phyloP scores from a whole-genome alignment of 768 basidiomycete species.

The Agaricus bisporus region DNA sequence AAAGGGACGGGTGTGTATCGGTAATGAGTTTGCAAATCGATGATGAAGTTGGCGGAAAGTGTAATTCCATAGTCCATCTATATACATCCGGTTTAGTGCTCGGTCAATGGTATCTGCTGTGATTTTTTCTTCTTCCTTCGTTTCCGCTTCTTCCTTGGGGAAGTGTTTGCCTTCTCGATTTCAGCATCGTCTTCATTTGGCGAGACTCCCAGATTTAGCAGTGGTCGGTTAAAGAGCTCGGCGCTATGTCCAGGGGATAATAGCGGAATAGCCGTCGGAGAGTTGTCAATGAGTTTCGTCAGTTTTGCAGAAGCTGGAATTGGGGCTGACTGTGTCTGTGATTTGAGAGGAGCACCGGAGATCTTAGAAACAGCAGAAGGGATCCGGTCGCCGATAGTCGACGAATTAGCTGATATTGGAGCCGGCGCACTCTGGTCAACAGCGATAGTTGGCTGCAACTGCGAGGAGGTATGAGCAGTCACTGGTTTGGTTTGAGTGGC shows the following conservation, averaged over 20 bases:
- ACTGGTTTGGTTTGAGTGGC: neutral
- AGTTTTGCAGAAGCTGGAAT: neutral
- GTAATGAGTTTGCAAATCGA: no score
- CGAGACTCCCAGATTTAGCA: slow-evolving; percentile 53
- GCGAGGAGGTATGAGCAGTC: neutral
- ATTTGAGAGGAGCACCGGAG: neutral
- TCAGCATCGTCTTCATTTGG: slow-evolving; percentile 26
- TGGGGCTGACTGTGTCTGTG: neutral
- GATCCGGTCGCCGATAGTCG: no score
- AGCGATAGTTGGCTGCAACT: neutral
- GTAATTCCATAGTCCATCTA: neutral
- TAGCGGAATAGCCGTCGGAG: slow-evolving; percentile 15
- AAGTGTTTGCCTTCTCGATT: slow-evolving; percentile 18
- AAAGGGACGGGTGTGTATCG: no score
- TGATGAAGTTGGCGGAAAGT: no score
- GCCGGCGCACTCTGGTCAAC: neutral
- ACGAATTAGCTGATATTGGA: no score
- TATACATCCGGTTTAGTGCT: neutral
- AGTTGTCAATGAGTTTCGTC: slow-evolving; percentile 1
- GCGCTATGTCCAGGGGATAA: neutral
- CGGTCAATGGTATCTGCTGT: neutral
- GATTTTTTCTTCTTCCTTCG: slow-evolving; percentile 51
- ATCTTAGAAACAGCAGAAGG: no score
- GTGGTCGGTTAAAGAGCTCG: slow-evolving; percentile 28
- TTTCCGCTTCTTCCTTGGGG: slow-evolving; percentile 48